Evolutionary conservation across 495 filamentous ascomycete species (phyloP).

Genomic region (Penicillium lividum): DNA sequence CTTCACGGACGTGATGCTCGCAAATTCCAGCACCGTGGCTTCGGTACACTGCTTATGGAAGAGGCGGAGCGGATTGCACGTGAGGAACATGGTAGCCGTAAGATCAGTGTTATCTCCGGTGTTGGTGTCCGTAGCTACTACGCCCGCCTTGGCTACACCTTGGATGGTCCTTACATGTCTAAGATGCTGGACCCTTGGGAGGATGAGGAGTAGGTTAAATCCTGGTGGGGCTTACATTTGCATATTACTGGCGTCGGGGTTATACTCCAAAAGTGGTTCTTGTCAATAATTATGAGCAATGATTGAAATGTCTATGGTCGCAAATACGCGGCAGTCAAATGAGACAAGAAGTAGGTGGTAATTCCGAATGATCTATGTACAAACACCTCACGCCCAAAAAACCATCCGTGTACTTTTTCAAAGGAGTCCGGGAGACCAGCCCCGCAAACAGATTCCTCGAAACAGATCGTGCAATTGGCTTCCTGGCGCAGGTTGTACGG

Average conservation of each 20-base stretch:
- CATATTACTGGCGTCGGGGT: constrained; percentile 22
- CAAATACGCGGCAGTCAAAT: neutral
- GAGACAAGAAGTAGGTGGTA: constrained; percentile 17
- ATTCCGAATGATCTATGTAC: constrained; percentile 32
- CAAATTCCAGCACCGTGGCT: constrained; percentile 98
- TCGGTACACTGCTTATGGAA: constrained; percentile 95
- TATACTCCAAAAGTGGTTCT: constrained; percentile 15
- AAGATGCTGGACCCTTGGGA: constrained; percentile 59
- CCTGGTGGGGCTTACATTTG: constrained; percentile 7
- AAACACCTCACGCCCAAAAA: constrained; percentile 18
- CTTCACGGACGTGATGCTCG: constrained; percentile 88
- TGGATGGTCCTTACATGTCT: constrained; percentile 91
- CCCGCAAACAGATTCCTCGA: constrained; percentile 21
- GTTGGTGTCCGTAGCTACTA: constrained; percentile 96
- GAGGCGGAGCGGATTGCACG: constrained; percentile 94
- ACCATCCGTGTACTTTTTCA: constrained; percentile 15
- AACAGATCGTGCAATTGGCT: constrained; percentile 10
- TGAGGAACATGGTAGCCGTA: constrained; percentile 87
- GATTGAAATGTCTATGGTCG: constrained; percentile 5
- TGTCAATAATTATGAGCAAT: constrained; percentile 16
- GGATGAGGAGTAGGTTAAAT: constrained; percentile 37
- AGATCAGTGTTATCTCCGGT: constrained; percentile 94
- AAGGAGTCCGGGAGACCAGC: constrained; percentile 24
- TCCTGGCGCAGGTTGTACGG: constrained; percentile 5
- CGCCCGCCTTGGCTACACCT: constrained; percentile 81